Evolutionary conservation across 2,329 filamentous ascomycete species (phyloP).

Genomic region (Purpureocillium takamizusanense): DNA sequence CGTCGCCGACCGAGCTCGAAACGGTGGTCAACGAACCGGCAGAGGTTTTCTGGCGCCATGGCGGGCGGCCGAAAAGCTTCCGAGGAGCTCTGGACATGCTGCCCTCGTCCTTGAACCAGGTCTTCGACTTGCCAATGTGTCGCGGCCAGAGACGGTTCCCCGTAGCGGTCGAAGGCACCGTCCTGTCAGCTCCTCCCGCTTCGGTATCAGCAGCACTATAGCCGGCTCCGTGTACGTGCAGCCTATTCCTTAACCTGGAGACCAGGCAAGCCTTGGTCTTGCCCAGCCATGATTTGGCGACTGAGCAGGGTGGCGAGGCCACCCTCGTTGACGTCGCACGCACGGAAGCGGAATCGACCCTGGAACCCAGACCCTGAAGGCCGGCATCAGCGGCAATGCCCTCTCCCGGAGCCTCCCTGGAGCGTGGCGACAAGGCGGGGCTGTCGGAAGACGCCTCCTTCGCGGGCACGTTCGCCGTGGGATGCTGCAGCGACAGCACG

Average conservation of each 20-base stretch:
- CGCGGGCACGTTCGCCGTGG: constrained; percentile 7
- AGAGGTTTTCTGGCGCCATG: constrained; percentile 31
- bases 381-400: background rate
- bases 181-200: background rate
- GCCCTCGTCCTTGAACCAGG: constrained; percentile 23
- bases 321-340: too few species aligned
- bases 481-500: constrained; percentile 35
- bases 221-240: too few species aligned
- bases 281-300: too few species aligned
- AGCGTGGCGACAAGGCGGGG: constrained; percentile 4
- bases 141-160: constrained; percentile 7
- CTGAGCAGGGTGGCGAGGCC: too few species aligned
- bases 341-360: too few species aligned
- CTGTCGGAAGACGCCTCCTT: constrained; percentile 5
- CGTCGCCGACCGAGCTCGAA: constrained; percentile 31
- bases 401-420: background rate
- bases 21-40: constrained; percentile 26
- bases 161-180: background rate
- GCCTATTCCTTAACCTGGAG: too few species aligned
- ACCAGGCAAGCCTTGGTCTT: too few species aligned
- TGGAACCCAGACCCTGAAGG: too few species aligned
- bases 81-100: constrained; percentile 17
- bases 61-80: constrained; percentile 30
- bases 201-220: too few species aligned
- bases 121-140: constrained; percentile 12